Evolutionary conservation across 2,329 filamentous ascomycete genomes (phyloP).

Genomic region (Ascochyta pisi): DNA sequence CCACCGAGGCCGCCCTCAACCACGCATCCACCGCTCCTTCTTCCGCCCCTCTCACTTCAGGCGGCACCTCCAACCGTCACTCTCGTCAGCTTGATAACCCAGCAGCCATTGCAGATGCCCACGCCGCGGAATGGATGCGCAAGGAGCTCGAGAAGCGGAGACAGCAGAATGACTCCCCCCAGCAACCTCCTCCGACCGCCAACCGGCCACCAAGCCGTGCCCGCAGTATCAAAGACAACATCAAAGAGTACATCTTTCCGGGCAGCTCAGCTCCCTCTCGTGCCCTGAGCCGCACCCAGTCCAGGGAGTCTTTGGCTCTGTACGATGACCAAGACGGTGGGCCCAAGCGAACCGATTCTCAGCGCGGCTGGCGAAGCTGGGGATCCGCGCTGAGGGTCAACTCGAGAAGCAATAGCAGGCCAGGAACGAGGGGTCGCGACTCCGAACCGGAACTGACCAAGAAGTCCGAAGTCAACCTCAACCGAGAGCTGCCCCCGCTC

Average conservation of each 20-base stretch:
- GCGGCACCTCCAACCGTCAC: conserved; percentile 49
- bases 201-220: conserved; percentile 44
- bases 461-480: conserved; percentile 52
- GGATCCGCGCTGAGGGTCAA: conserved; percentile 44
- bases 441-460: conserved; percentile 32
- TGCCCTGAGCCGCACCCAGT: conserved; percentile 42
- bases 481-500: conserved; percentile 56
- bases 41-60: conserved; percentile 51
- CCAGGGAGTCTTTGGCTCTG: conserved; percentile 40
- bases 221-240: conserved; percentile 48
- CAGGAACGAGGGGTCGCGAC: conserved; percentile 37
- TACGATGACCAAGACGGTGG: conserved; percentile 26
- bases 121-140: conserved; percentile 54
- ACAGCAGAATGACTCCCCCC: conserved; percentile 29
- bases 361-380: conserved; percentile 50
- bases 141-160: conserved; percentile 51
- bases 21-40: conserved; percentile 52
- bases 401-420: conserved; percentile 42
- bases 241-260: conserved; percentile 54
- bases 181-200: conserved; percentile 29
- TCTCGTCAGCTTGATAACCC: conserved; percentile 47
- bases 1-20: conserved; percentile 49
- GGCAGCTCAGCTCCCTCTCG: conserved; percentile 32
- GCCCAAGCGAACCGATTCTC: conserved; percentile 29
- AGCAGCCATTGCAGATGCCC: conserved; percentile 48